A percentile compares a stretch with the other conserved stretches of the same genome.
phyloP scores from a whole-genome alignment of 441 rosid species.

The Biscutella auriculata region DNA sequence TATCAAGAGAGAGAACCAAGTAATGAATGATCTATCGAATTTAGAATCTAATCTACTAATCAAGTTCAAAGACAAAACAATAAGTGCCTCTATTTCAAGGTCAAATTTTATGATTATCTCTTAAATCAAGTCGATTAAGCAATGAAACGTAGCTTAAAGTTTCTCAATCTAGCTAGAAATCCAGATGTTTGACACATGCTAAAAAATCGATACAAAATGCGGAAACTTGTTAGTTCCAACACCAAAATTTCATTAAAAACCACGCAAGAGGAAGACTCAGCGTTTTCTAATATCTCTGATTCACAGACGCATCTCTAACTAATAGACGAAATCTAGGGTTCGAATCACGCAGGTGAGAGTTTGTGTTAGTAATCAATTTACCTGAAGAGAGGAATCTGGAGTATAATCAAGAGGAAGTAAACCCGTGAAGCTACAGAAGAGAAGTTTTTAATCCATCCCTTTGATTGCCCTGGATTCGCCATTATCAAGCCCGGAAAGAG shows the following conservation, averaged over 20 bases:
- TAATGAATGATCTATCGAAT: not conserved
- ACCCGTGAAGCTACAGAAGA: slow-evolving; percentile 49
- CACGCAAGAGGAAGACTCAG: not conserved
- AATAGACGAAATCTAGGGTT: not conserved
- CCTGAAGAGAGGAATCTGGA: slow-evolving; percentile 96
- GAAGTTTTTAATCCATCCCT: slow-evolving; percentile 48
- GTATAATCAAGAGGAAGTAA: slow-evolving; percentile 66
- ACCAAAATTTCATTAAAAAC: not conserved
- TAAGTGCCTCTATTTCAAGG: not conserved
- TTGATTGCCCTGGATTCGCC: slow-evolving; percentile 33
- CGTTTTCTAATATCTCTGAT: not conserved
- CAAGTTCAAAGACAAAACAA: not conserved
- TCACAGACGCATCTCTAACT: not conserved
- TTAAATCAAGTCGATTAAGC: not conserved
- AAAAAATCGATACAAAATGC: not conserved
- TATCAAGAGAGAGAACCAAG: not conserved
- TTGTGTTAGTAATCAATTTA: slow-evolving; percentile 12
- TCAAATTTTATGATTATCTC: not conserved
- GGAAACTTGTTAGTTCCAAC: not conserved
- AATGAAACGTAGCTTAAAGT: not conserved
- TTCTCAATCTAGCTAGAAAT: slow-evolving; percentile 2
- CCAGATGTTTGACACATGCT: not conserved
- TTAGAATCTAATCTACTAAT: not conserved
- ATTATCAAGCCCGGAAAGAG: slow-evolving; percentile 6
- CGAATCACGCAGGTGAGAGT: not conserved